These are phyloP conservation scores for Plasmodium inui DNA, from an alignment of 169 alveolate genomes.

Conservation along the genomic window DNA sequence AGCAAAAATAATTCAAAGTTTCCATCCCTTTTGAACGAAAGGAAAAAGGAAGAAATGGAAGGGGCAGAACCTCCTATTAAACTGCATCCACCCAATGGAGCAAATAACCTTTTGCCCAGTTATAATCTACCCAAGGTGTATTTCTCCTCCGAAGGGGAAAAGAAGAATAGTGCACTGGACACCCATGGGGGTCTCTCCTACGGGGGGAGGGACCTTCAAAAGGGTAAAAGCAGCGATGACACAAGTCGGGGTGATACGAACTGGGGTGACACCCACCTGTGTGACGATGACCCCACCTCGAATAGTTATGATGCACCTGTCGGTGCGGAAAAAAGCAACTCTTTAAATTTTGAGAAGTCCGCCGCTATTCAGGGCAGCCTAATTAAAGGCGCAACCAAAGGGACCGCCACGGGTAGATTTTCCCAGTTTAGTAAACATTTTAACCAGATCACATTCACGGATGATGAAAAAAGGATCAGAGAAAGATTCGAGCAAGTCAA, in stretches of 20 bases:
- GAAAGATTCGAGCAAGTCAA: slow-evolving; percentile 46
- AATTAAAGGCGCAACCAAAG: neutral
- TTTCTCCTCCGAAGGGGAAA: neutral
- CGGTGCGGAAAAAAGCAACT: neutral
- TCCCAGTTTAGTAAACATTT: neutral
- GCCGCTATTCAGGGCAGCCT: neutral
- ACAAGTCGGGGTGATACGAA: neutral
- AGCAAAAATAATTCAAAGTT: neutral
- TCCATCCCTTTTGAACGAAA: neutral
- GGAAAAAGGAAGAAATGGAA: slow-evolving; percentile 12
- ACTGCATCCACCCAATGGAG: neutral
- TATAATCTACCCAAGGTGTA: slow-evolving; percentile 1
- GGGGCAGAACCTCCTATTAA: slow-evolving; percentile 7
- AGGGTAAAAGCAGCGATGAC: neutral
- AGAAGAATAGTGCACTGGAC: neutral
- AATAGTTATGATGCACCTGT: neutral
- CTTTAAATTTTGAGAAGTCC: neutral
- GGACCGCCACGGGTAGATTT: neutral
- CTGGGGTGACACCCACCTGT: neutral
- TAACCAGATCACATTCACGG: slow-evolving; percentile 13
- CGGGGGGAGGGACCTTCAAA: neutral
- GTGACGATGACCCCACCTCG: neutral
- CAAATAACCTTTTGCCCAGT: neutral
- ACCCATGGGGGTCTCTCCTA: neutral
- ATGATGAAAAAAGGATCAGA: slow-evolving; percentile 36